These are phyloP conservation scores for Elaeis oleifera DNA, from an alignment of 202 grass and related monocot genomes.

Conservation along the genomic window DNA sequence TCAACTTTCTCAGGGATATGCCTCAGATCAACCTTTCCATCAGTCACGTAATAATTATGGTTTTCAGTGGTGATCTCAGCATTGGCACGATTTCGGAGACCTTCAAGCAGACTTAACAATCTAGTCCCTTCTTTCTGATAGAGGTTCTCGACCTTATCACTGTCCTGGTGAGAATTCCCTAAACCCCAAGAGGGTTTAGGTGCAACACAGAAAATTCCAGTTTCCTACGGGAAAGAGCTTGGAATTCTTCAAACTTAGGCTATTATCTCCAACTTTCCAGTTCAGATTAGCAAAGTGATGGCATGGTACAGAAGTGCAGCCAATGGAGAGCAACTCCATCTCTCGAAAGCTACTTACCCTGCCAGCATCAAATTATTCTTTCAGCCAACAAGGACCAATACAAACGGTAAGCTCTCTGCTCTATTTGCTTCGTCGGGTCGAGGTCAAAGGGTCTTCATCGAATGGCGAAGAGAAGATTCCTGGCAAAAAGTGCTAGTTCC, in stretches of 20 bases:
- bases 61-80: slow-evolving; percentile 20
- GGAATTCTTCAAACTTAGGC: slow-evolving; percentile 16
- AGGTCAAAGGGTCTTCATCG: no score
- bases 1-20: slow-evolving; percentile 30
- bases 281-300: slow-evolving; percentile 31
- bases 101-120: slow-evolving; percentile 7
- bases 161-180: background rate
- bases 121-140: slow-evolving; percentile 5
- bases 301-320: slow-evolving; percentile 47
- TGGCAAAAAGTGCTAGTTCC: no score
- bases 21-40: slow-evolving; percentile 32
- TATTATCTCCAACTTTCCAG: slow-evolving; percentile 29
- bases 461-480: no score
- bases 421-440: no score
- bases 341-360: no score
- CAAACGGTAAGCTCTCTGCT: no score
- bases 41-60: slow-evolving; percentile 28
- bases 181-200: slow-evolving; percentile 8
- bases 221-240: slow-evolving; percentile 23
- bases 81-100: slow-evolving; percentile 11
- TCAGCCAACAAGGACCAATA: no score
- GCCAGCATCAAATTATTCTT: no score
- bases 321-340: slow-evolving; percentile 40
- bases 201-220: slow-evolving; percentile 27
- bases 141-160: background rate